phyloP scores from a whole-genome alignment of 2,329 filamentous ascomycete species.

The Trichophyton benhamiae region DNA sequence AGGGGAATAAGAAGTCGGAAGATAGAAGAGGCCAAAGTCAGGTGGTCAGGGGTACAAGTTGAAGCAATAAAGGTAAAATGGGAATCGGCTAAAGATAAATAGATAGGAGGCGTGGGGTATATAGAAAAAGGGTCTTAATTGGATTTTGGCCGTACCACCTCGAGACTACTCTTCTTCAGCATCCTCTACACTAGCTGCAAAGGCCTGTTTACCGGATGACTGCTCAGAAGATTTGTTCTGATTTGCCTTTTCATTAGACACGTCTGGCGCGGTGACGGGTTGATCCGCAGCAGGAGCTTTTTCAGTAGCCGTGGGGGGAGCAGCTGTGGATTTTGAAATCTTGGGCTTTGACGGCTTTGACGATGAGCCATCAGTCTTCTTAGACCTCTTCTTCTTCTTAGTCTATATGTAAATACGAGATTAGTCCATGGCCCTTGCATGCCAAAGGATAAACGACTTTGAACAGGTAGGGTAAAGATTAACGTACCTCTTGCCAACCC shows the following conservation, averaged over 20 bases:
- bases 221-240: constrained; percentile 25
- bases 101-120: not conserved
- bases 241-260: constrained; percentile 20
- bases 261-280: constrained; percentile 13
- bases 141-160: not conserved
- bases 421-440: constrained; percentile 7
- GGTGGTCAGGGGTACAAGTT: not conserved
- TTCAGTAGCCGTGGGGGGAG: not conserved
- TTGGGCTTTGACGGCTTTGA: constrained; percentile 1
- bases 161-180: constrained; percentile 27
- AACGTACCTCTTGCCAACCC: constrained; percentile 90
- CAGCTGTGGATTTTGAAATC: not conserved
- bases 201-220: constrained; percentile 27
- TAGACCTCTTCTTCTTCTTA: constrained; percentile 31
- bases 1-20: not conserved
- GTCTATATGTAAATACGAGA: constrained; percentile 20
- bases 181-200: constrained; percentile 37
- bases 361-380: constrained; percentile 14
- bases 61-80: not conserved
- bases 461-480: not conserved
- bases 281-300: not conserved
- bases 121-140: not conserved
- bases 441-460: not conserved
- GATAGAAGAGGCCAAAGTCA: not conserved
- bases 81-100: not conserved